phyloP scores from a whole-genome alignment of 2,329 filamentous ascomycete genomes.

The Phialocephala sp. region DNA sequence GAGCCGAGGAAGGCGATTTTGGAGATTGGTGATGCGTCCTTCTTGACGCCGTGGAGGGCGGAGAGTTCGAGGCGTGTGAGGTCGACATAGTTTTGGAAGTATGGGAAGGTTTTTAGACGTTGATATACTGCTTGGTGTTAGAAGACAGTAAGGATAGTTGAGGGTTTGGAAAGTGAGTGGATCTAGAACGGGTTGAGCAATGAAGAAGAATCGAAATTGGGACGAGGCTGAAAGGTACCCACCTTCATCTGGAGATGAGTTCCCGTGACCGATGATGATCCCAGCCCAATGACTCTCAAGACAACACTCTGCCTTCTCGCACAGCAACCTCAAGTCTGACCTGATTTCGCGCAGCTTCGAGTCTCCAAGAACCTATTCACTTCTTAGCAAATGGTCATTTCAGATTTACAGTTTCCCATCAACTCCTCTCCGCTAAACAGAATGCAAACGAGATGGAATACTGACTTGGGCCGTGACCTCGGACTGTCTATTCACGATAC shows the following conservation, averaged over 20 bases:
- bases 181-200: neutral
- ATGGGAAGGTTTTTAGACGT: slow-evolving; percentile 51
- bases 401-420: too few species aligned
- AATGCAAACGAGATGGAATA: neutral
- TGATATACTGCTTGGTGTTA: slow-evolving; percentile 21
- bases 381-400: neutral
- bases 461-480: slow-evolving; percentile 16
- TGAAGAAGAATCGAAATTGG: neutral
- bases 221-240: neutral
- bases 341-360: slow-evolving; percentile 44
- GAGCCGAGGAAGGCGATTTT: slow-evolving; percentile 56
- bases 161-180: neutral
- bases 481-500: slow-evolving; percentile 32
- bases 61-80: slow-evolving; percentile 53
- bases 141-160: slow-evolving; percentile 14
- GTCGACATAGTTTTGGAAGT: slow-evolving; percentile 55
- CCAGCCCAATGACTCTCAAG: slow-evolving; percentile 53
- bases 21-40: slow-evolving; percentile 29
- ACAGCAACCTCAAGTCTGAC: slow-evolving; percentile 48
- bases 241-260: slow-evolving; percentile 29
- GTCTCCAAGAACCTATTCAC: slow-evolving; percentile 44
- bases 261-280: slow-evolving; percentile 39
- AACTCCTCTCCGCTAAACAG: too few species aligned
- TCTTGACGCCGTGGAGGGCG: slow-evolving; percentile 46
- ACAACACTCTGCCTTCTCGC: slow-evolving; percentile 50